Evolutionary conservation across 2,329 filamentous ascomycete species (phyloP), one percentile per base, ranked within the genome.

Genomic region (Cladobotryum mycophilum): DNA sequence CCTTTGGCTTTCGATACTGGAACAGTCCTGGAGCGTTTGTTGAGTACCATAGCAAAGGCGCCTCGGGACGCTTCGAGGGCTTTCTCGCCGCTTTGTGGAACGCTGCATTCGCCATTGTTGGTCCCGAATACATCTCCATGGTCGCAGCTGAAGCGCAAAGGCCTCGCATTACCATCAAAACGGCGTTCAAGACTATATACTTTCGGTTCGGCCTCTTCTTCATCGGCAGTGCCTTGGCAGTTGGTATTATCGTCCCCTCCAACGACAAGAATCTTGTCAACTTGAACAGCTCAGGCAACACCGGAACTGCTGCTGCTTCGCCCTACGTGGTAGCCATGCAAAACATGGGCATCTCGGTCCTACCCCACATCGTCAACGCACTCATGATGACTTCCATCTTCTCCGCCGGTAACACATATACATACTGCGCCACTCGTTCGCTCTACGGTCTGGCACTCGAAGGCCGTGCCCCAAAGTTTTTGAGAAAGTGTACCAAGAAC

Each of bases 1-100:
- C 80, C 2, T 88, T 82, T 60, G 86, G 86, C 17, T 89, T 89
- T 63, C 75, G 84, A 15, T 82, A 84, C 61, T 87, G 84, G 84
- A 75, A 73, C 4, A 58, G 62, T 35, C 64, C 69, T 1, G 67
- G 64, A 30, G 55, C 64, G 59, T 66, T 71, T 45, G 76, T 76
- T 14, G 76, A 82, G 55, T 72, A 80, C 53, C 76, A 84, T 53
- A 76, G 81, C 40, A 71, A 70, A 0, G 84, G 84, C 3, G 61
- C 74, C 36, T 71, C 87, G 0, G 88, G 87, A 35, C 76, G 77
- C 44, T 89, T 86, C 59, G 74, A 89, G 18, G 86, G 85, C 1
- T 88, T 89, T 61, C 70, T 88, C 17, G 78, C 80, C 49, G 83
- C 82, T 51, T 67, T 88, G 41, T 86, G 85, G 63, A 78, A 79